Base-by-base conservation (phyloP, 1,139 yeast genomes). In the Debaryomycetaceae sp. region DNA sequence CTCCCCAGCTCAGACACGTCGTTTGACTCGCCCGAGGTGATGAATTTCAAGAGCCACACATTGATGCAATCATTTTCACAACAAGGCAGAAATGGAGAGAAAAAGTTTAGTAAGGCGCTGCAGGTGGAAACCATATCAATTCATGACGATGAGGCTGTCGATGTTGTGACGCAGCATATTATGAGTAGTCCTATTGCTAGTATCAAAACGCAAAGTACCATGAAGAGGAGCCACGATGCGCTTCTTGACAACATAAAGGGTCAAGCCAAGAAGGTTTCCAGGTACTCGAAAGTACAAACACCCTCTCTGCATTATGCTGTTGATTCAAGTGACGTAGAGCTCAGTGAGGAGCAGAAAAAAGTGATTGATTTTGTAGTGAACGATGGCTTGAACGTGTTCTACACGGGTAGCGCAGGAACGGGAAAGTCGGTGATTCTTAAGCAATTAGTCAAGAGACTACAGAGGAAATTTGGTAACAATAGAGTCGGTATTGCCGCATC, bases 401-500 rank as follows among this genome's bases (percentile, higher is more conserved):
- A 81, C 58, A 85, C 93, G 0, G 95, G 95, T 44, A 78, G 87
- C 55, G 95, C 95, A 0, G 95, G 95, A 65, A 86, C 95, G 1
- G 95, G 95, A 65, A 86, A 86, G 61, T 89, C 97, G 4, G 84
- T 83, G 17, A 77, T 90, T 8, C 66, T 90, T 42, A 69, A 77
- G 41, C 78, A 79, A 37, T 66, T 90, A 34, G 87, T 89, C 20
- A 58, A 62, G 9, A 60, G 66, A 13, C 62, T 69, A 5, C 64
- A 71, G 39, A 60, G 69, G 44, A 59, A 53, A 22, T 62, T 66
- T 52, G 80, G 80, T 1, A 56, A 63, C 2, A 70, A 69, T 8
- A 65, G 71, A 0, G 85, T 90, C 3, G 96, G 93, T 0, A 81
- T 90, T 2, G 86, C 96, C 1, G 97, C 97, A 0, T 87, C 96